Evolutionary conservation across 768 basidiomycete species (phyloP).

Genomic region (Xerocomellus chrysenteron): DNA sequence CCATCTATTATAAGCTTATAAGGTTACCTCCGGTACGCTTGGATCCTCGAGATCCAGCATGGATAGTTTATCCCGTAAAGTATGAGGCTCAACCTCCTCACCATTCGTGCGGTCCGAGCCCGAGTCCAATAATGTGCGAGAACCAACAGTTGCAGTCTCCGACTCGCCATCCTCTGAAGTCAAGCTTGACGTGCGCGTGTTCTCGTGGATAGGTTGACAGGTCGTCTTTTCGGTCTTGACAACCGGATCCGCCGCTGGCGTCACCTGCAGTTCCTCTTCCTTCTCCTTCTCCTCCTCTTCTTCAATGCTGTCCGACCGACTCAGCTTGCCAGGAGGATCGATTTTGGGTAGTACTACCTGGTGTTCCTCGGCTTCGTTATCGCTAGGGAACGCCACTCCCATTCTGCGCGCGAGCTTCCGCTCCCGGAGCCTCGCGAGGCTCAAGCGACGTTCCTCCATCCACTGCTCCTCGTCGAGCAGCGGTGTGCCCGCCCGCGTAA

Average conservation of each 20-base stretch:
- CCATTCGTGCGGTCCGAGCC: constrained; percentile 28
- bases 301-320: constrained; percentile 33
- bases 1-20: constrained; percentile 7
- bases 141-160: constrained; percentile 22
- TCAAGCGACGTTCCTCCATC: constrained; percentile 36
- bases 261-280: constrained; percentile 5
- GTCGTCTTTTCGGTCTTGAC: not conserved
- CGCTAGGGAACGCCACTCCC: constrained; percentile 26
- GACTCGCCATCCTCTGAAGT: constrained; percentile 18
- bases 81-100: constrained; percentile 25
- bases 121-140: constrained; percentile 28
- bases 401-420: constrained; percentile 33
- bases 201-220: constrained; percentile 4
- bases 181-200: not conserved
- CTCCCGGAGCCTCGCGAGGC: constrained; percentile 32
- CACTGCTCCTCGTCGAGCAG: constrained; percentile 32
- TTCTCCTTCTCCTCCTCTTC: constrained; percentile 32
- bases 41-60: constrained; percentile 29
- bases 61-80: constrained; percentile 28
- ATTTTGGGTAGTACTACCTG: constrained; percentile 21
- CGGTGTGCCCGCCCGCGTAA: constrained; percentile 1
- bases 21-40: constrained; percentile 9
- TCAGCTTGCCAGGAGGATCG: constrained; percentile 22
- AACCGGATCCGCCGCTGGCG: not conserved
- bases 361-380: constrained; percentile 9